Evolutionary conservation across 345 rosid species (phyloP), one percentile per base, ranked within the genome.

Genomic region (Populus simonii): DNA sequence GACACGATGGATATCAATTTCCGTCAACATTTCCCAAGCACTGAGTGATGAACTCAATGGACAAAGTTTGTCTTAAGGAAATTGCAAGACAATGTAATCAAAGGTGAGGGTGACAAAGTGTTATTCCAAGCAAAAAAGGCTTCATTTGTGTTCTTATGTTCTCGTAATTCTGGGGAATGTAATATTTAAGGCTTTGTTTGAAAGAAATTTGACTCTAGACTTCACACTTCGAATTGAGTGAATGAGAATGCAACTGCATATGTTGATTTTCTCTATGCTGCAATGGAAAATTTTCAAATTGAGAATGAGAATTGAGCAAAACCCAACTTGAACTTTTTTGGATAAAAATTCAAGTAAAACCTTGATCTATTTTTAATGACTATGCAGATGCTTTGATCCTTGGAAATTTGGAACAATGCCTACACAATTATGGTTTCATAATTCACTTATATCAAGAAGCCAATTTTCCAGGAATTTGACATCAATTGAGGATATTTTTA

Each of bases 401-500:
- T 8, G 68, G 27, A 59, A 36, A 36, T 61, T 53, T 27, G 6
- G 13, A 35, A 11, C 23, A 39, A 12, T 8, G 45, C 29, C 41
- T 35, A 22, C 45, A 70, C 33, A 33, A 27, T 35, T 49, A 17
- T 72, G 65, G 66, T 31, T 51, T 74, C 66, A 16, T 41, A 74
- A 63, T 63, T 62, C 18, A 63, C 27, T 38, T 22, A 41, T 27
- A 18, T 7, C 35, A 43, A 49, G 57, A 39, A 9, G 39, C 13
- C 5, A n/a, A 57, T 57, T 57, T 57, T 57, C 63, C 1, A 61
- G 35, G 55, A 77, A 18, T 16, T 29, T 47, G 11, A 51, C 51
- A 49, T 74, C 43, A 69, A 63, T 65, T 75, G 51, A 53, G 18
- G 70, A 66, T 31, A 72, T 45, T 23, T 76, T 63, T 65, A 33